A percentile compares a stretch with the other conserved stretches of the same genome.
Conservation (phyloP, 2,329 filamentous ascomycete genomes). For the Claviceps quebecensis region DNA sequence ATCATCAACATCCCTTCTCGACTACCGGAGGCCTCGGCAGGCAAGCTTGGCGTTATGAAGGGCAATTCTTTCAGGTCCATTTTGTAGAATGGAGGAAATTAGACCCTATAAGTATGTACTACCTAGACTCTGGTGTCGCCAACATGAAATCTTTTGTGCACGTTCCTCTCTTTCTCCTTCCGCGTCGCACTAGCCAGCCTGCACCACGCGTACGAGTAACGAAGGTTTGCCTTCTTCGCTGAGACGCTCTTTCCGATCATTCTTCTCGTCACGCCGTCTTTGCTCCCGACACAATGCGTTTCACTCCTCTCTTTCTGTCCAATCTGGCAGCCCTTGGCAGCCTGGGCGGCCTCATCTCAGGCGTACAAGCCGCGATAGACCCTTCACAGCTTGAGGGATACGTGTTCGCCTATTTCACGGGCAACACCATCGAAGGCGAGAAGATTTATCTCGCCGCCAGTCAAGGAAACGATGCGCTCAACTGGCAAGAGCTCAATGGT, state of each 20-base stretch:
- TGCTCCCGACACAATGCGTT: not conserved
- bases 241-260: too few species aligned
- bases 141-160: too few species aligned
- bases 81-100: not conserved
- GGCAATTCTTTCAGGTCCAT: not conserved
- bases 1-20: not conserved
- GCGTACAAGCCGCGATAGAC: not conserved
- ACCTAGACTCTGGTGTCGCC: not conserved
- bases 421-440: not conserved
- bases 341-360: not conserved
- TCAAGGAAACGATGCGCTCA: not conserved
- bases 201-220: not conserved
- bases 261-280: not conserved
- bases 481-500: not conserved
- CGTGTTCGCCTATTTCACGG: constrained; percentile 1
- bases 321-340: not conserved
- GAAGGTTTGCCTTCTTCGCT: not conserved
- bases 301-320: not conserved
- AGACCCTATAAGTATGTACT: not conserved
- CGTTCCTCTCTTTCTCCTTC: not conserved
- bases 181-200: not conserved
- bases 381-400: not conserved
- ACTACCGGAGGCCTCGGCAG: not conserved
- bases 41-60: not conserved
- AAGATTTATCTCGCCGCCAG: constrained; percentile 1